Conservation (phyloP, 2,329 filamentous ascomycete genomes). For the Colletotrichum sp. region DNA sequence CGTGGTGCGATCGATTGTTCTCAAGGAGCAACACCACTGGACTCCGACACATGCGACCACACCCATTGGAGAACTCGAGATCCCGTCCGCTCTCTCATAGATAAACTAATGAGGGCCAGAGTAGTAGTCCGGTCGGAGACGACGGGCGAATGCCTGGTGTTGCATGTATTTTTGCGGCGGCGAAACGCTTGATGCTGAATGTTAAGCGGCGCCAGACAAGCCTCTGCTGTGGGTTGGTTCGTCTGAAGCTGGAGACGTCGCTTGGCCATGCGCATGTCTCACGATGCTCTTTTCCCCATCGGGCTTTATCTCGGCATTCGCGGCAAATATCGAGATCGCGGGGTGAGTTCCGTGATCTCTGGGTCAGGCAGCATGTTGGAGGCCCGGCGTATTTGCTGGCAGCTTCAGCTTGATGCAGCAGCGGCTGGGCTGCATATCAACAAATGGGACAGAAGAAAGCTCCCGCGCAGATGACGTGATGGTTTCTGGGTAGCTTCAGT, state of each 20-base stretch:
- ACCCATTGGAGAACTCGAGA: conserved; percentile 20
- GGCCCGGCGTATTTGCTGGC: not conserved
- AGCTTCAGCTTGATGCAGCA: not conserved
- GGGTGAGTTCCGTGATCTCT: not conserved
- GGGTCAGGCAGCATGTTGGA: not conserved
- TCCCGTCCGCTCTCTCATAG: conserved; percentile 21
- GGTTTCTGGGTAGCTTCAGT: not conserved
- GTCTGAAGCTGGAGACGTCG: not conserved
- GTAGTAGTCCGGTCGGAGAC: conserved; percentile 21
- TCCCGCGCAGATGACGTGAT: not conserved
- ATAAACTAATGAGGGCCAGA: conserved; percentile 20
- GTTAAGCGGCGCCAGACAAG: not conserved
- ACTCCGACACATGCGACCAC: conserved; percentile 8
- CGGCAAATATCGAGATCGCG: not conserved
- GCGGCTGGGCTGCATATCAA: not conserved
- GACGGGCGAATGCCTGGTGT: conserved; percentile 16
- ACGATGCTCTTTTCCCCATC: not conserved
- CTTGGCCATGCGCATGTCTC: not conserved
- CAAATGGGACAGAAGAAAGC: not conserved
- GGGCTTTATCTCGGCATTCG: not conserved
- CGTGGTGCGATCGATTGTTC: not conserved
- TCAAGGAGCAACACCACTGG: not conserved
- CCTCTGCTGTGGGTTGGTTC: not conserved
- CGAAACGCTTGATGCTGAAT: not conserved
- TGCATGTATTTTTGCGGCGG: conserved; percentile 3